Conservation (phyloP, 1,284 basidiomycete genomes). For the Rugosomyces carneus region DNA sequence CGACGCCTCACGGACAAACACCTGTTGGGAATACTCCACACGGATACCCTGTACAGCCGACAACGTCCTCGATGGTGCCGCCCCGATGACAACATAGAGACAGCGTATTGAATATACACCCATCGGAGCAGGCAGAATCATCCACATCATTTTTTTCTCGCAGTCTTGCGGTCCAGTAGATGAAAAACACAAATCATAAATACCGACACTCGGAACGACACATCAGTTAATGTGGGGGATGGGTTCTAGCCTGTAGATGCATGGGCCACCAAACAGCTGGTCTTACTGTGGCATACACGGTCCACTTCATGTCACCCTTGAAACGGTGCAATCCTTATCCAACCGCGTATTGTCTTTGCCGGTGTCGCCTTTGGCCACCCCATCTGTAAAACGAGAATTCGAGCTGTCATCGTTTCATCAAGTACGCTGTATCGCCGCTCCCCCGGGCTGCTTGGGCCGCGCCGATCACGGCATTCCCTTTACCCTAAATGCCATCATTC, state of each 20-base stretch:
- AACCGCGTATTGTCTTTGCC: neutral
- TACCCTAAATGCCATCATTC: constrained; percentile 2
- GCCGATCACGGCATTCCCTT: constrained; percentile 10
- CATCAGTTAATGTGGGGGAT: neutral
- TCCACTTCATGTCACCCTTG: neutral
- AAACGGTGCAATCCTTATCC: neutral
- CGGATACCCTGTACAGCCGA: constrained; percentile 9
- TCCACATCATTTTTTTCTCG: neutral
- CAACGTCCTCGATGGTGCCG: constrained; percentile 6
- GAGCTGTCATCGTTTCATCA: constrained; percentile 8
- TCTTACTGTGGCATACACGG: neutral
- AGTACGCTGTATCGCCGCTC: constrained; percentile 4
- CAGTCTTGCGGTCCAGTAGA: constrained; percentile 2
- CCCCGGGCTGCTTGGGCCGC: constrained; percentile 1
- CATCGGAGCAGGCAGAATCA: constrained; percentile 9
- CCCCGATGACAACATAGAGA: constrained; percentile 6
- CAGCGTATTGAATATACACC: constrained; percentile 7
- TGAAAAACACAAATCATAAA: constrained; percentile 4
- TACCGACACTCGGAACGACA: constrained; percentile 1
- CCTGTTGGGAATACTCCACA: constrained; percentile 15
- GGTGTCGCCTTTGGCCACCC: constrained; percentile 8
- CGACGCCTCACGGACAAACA: constrained; percentile 19
- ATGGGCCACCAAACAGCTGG: neutral
- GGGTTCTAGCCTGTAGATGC: neutral
- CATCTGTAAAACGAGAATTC: constrained; percentile 1